These are phyloP conservation scores for Phytophthora chlamydospora DNA, from an alignment of 352 stramenopile genomes.

Conservation along the genomic window DNA sequence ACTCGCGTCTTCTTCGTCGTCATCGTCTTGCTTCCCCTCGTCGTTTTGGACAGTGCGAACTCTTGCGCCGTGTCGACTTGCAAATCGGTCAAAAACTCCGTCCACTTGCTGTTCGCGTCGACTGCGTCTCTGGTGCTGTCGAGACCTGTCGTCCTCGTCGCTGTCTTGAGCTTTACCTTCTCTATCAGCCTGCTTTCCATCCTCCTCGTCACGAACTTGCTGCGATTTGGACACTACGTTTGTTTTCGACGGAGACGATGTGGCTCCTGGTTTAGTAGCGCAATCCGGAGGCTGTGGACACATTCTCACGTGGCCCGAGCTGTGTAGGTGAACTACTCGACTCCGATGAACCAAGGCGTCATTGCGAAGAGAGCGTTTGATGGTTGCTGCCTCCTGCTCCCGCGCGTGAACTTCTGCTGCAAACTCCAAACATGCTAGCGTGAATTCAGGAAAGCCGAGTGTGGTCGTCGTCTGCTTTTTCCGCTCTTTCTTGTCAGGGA, in stretches of 20 bases:
- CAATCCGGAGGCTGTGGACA: conserved; percentile 40
- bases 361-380: conserved; percentile 43
- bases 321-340: conserved; percentile 76
- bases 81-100: conserved; percentile 38
- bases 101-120: conserved; percentile 35
- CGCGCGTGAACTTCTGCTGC: conserved; percentile 30
- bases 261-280: background rate
- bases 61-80: conserved; percentile 6
- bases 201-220: conserved; percentile 10
- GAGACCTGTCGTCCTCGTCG: conserved; percentile 26
- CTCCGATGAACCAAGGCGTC: conserved; percentile 58
- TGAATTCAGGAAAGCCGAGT: conserved; percentile 64
- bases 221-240: background rate
- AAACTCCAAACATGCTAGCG: conserved; percentile 64
- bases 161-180: conserved; percentile 42
- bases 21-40: conserved; percentile 28
- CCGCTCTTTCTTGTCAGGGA: background rate
- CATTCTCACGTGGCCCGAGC: conserved; percentile 71
- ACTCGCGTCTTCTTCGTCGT: conserved; percentile 29
- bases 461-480: conserved; percentile 21
- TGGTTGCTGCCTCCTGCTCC: conserved; percentile 25
- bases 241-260: background rate
- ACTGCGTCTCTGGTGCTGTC: conserved; percentile 10
- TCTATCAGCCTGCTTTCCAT: conserved; percentile 18
- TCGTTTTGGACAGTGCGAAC: conserved; percentile 4